phyloP scores from a whole-genome alignment of 2,329 filamentous ascomycete species.

The Cladorrhinum sp. region DNA sequence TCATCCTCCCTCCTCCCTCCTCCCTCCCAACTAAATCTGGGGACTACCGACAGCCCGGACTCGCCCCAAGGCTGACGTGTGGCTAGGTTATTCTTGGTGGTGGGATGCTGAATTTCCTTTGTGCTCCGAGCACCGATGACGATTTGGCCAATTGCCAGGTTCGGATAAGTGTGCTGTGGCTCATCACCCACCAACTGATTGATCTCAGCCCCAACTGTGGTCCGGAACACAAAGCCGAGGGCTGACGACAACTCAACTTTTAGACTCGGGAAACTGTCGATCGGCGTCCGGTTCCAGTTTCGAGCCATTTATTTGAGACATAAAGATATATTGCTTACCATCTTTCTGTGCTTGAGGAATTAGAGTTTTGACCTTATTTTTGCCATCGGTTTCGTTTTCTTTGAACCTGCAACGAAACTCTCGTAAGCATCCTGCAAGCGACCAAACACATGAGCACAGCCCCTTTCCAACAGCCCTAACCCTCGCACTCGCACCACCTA shows the following conservation, averaged over 20 bases:
- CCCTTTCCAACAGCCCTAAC: neutral
- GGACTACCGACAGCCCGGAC: neutral
- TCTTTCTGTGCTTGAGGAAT: no score
- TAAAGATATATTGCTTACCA: neutral
- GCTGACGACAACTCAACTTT: neutral
- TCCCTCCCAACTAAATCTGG: neutral
- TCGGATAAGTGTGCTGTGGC: neutral
- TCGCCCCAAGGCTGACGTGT: neutral
- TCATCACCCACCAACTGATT: neutral
- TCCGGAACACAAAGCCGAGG: neutral
- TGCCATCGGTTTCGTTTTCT: neutral
- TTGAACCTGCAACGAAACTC: neutral
- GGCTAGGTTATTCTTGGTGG: neutral
- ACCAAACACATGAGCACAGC: neutral
- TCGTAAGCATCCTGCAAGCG: neutral
- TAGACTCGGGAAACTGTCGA: neutral
- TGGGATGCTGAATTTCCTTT: neutral
- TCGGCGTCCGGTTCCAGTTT: neutral
- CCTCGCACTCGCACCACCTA: neutral
- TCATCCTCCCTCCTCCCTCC: neutral
- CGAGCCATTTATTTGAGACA: neutral
- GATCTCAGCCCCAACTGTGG: neutral
- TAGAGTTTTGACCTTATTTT: neutral
- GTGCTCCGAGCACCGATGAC: neutral
- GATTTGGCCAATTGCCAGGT: neutral